Evolutionary conservation across 2,329 filamentous ascomycete species (phyloP), one percentile per base, ranked within the genome.

Genomic region (Epichloe elymi): DNA sequence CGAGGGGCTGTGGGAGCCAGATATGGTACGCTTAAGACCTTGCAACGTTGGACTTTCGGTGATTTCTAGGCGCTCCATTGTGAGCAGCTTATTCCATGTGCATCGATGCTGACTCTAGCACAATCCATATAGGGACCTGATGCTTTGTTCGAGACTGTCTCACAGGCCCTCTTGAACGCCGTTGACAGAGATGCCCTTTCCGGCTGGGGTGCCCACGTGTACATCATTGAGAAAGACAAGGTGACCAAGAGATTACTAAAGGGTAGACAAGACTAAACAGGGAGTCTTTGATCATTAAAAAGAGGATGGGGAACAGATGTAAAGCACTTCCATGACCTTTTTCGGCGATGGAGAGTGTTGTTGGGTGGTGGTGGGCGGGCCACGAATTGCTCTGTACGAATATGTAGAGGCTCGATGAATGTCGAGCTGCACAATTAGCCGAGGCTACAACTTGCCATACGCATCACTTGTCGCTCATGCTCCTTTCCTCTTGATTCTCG

Each of bases 221-320:
- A 97, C 74, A 95, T 98, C 65, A 95, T 98, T 69, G 93, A 97
- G 78, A 98, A 98, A 80, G 90, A 95, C 75, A 97, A 97, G 86
- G 88, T 98, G 57, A 97, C 93, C 64, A 96, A 97, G 85, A 80
- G 93, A 69, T 82, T 98, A 82, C 76, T 98, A 70, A 97, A 97
- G 82, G 90, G 90, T 66, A 83, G 90, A 75, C 91, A 97, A 75
- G 91, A 97, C 69, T 90, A 88, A 57, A 59, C 49, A 49, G 47
- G 47, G 55, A 53, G 40, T 44, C 15, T 6, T 12, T 46, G 51
- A 54, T 52, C 53, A 46, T 42, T 51, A 40, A 51, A 38, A 48
- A 46, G 47, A 49, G 6, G 23, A 23, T 43, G 48, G 48, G 30
- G 51, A 53, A 55, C n/a, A 11, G 23, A 23, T 35, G 38, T 33